Conservation (phyloP, 352 stramenopile species). For the Globisporangium lucens region DNA sequence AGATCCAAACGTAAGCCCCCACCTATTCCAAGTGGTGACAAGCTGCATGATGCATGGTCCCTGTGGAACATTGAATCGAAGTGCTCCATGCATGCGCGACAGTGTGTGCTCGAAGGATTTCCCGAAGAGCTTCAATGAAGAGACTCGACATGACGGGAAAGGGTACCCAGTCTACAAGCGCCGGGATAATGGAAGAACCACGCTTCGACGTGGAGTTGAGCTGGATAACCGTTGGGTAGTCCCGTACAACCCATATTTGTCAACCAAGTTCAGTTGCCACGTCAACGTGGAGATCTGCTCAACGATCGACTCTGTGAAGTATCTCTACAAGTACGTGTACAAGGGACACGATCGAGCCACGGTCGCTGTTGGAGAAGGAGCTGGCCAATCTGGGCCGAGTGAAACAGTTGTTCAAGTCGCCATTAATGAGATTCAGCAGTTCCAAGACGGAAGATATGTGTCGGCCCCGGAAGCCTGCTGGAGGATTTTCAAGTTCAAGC, state of each 20-base stretch:
- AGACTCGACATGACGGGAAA: slow-evolving; percentile 7
- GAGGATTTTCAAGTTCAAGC: slow-evolving; percentile 9
- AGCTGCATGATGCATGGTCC: slow-evolving; percentile 20
- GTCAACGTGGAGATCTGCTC: slow-evolving; percentile 54
- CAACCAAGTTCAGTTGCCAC: slow-evolving; percentile 51
- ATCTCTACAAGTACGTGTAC: slow-evolving; percentile 63
- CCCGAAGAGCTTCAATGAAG: slow-evolving; percentile 14
- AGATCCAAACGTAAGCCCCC: not conserved
- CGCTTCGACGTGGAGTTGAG: slow-evolving; percentile 6
- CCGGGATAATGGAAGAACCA: slow-evolving; percentile 12
- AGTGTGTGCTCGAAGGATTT: slow-evolving; percentile 27
- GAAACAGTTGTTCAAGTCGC: not conserved
- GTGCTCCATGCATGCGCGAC: slow-evolving; percentile 19
- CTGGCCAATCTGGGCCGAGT: not conserved
- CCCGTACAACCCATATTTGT: slow-evolving; percentile 54
- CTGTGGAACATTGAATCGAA: not conserved
- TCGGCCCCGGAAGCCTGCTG: not conserved
- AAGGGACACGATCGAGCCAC: slow-evolving; percentile 39
- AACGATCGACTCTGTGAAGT: slow-evolving; percentile 36
- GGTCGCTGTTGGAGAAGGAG: slow-evolving; percentile 12
- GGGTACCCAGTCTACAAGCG: slow-evolving; percentile 21
- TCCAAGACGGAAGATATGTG: not conserved
- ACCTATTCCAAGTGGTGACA: slow-evolving; percentile 11
- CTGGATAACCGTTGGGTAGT: slow-evolving; percentile 42
- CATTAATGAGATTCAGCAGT: slow-evolving; percentile 1